Base-by-base conservation (phyloP, 2,329 filamentous ascomycete species). In the Alternaria ethzedia region DNA sequence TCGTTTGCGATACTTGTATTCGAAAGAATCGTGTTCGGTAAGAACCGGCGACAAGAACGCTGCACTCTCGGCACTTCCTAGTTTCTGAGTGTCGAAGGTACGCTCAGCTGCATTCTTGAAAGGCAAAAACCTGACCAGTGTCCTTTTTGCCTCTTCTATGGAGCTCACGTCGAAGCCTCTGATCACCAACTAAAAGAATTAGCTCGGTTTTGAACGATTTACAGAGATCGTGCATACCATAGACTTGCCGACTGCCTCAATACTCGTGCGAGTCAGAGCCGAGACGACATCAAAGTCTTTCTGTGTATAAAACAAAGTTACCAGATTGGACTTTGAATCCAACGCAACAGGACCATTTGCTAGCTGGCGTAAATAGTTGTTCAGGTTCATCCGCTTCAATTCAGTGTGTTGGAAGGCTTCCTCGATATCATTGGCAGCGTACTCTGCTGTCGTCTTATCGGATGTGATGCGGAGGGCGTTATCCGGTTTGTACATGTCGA, bases 381-480 rank as follows among this genome's bases (percentile, higher is more conserved):
- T 61, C 7, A 79, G 36, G 15, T 71, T 44, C 50, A 79, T 69
- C 13, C 58, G 64, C 11, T 59, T 61, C 2, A 52, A 23, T n/a
- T 67, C 65, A 3, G 68, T 64, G 15, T 68, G 63, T 28, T 65
- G 54, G 21, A 80, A 54, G 2, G 70, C 64, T 11, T 68, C 55
- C 49, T 77, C 71, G 25, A 81, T 64, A 54, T 81, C 79, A 45
- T 77, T 69, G 4, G 77, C 76, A 7, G 75, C 74, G 51, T 79
- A 78, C 47, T 79, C 76, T 13, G 78, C 75, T 23, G 70, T 77
- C 49, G 58, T 75, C 50, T 79, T 79, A 57, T 79, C 74, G 28
- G 78, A 78, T 8, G 75, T 81, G 30, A 81, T 79, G 20, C 79
- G 76, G 11, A 81, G 55, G 17, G 79, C 64, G 36, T 66, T 68